Base-by-base conservation (phyloP, 225 moss, liverwort and hornwort species). In the Pseudisothecium myosuroides region DNA sequence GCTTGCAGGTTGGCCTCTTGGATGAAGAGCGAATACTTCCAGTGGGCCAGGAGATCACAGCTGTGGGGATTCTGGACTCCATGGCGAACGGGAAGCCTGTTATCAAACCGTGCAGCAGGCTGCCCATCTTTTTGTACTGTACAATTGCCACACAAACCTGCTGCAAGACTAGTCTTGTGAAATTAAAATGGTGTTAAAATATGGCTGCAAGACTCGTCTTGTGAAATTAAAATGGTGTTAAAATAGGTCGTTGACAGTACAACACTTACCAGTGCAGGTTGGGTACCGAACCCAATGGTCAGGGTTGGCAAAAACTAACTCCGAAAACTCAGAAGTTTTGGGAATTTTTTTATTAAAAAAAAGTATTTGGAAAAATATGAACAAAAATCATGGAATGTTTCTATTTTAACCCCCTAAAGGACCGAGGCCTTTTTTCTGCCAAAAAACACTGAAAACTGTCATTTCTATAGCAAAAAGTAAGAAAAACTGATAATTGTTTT, bases 11-110 rank as follows among this genome's bases (percentile, higher is more conserved):
- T 66, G 98, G 97, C 27, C 89, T 98, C 27, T 86, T 98, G 82
- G 98, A 98, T 71, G 96, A 96, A 89, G 95, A 97, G 83, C 93
- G 90, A 89, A 93, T 98, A 88, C 93, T 97, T 18, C 95, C 94
- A 49, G 77, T 97, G 36, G 97, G 95, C 20, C 94, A 95, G 29
- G 96, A 95, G 73, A 93, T 98, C 12, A 96, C 97, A 65, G 94
- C 93, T 55, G 90, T 97, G 72, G 97, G 96, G 12, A 36, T 92
- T 84, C 69, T 98, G 66, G 89, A 91, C 73, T 62, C 79, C 37
- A 85, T 90, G 74, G 17, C 88, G 3, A 89, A 96, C 68, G 93
- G 96, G 17, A 94, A 90, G 85, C 94, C 92, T 17, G 89, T 93
- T 45, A 92, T 97, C 82, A 94, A 95, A 76, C 90, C 94, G 39